Evolutionary conservation across 306 rosid genomes (phyloP).

Genomic region (Gastrolobium bilobum): DNA sequence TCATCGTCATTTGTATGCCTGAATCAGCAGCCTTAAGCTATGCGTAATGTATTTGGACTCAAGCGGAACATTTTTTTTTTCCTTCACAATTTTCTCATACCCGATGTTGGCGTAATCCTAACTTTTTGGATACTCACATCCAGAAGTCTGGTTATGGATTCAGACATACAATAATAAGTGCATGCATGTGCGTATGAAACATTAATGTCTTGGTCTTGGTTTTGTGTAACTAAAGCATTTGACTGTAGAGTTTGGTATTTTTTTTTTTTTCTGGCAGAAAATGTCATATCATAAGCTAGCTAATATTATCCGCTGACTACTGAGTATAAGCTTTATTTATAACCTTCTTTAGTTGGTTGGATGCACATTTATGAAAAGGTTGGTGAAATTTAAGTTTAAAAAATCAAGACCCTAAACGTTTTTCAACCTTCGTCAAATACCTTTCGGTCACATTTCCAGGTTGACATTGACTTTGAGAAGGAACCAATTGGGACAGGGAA

Average conservation of each 20-base stretch:
- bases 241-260: not conserved
- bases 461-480: conserved; percentile 89
- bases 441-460: conserved; percentile 61
- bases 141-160: conserved; percentile 29
- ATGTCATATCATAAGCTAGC: conserved; percentile 10
- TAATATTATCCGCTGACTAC: conserved; percentile 2
- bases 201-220: conserved; percentile 4
- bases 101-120: conserved; percentile 19
- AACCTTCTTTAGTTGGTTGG: conserved; percentile 16
- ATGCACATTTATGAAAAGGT: conserved; percentile 8
- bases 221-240: conserved; percentile 9
- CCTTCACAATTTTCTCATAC: conserved; percentile 35
- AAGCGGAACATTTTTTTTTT: not conserved
- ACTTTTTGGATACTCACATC: conserved; percentile 29
- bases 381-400: conserved; percentile 12
- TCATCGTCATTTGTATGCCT: conserved; percentile 25
- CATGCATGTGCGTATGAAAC: conserved; percentile 24
- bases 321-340: not conserved
- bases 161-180: conserved; percentile 5
- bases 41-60: conserved; percentile 34
- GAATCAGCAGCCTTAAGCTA: conserved; percentile 5
- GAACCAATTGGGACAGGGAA: conserved; percentile 93
- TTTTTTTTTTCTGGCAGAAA: not conserved
- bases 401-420: conserved; percentile 15
- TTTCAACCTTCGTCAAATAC: conserved; percentile 19